Evolutionary conservation across 176 grass and related monocot genomes (phyloP).

Genomic region (Avena sativa): DNA sequence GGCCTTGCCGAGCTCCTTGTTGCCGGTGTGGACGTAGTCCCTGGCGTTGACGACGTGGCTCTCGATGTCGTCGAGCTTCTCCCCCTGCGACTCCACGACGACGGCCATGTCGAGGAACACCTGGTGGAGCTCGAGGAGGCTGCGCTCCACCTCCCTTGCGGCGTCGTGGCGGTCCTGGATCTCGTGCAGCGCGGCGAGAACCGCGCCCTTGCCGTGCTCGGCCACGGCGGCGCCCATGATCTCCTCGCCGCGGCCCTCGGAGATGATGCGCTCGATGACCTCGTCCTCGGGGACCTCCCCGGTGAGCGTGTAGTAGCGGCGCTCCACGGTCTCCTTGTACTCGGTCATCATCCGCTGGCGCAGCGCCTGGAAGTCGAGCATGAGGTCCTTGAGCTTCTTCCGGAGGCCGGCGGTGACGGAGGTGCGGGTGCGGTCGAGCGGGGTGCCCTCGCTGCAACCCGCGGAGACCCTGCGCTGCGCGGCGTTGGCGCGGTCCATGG

Average conservation of each 20-base stretch:
- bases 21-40: slow-evolving; percentile 75
- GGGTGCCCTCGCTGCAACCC: slow-evolving; percentile 76
- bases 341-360: slow-evolving; percentile 89
- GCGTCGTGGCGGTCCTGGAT: slow-evolving; percentile 85
- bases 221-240: slow-evolving; percentile 73
- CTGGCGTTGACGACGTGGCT: slow-evolving; percentile 68
- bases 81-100: slow-evolving; percentile 82
- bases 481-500: slow-evolving; percentile 79
- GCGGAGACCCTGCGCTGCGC: slow-evolving; percentile 73
- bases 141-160: slow-evolving; percentile 76
- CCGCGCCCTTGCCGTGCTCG: slow-evolving; percentile 78
- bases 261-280: slow-evolving; percentile 90
- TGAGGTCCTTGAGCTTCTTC: slow-evolving; percentile 89
- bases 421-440: slow-evolving; percentile 89
- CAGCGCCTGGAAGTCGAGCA: slow-evolving; percentile 97
- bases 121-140: slow-evolving; percentile 91
- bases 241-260: slow-evolving; percentile 83
- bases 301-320: slow-evolving; percentile 87
- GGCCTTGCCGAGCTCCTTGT: slow-evolving; percentile 81
- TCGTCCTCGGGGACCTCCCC: slow-evolving; percentile 90
- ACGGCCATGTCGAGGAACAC: slow-evolving; percentile 95
- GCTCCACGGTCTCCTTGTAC: slow-evolving; percentile 92
- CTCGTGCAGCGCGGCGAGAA: slow-evolving; percentile 76
- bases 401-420: slow-evolving; percentile 79
- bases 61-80: slow-evolving; percentile 81